Percentiles rank a stretch among this genome's conserved stretches.
phyloP scores from a whole-genome alignment of 2,329 filamentous ascomycete genomes.

The Metarhizium guizhouense region DNA sequence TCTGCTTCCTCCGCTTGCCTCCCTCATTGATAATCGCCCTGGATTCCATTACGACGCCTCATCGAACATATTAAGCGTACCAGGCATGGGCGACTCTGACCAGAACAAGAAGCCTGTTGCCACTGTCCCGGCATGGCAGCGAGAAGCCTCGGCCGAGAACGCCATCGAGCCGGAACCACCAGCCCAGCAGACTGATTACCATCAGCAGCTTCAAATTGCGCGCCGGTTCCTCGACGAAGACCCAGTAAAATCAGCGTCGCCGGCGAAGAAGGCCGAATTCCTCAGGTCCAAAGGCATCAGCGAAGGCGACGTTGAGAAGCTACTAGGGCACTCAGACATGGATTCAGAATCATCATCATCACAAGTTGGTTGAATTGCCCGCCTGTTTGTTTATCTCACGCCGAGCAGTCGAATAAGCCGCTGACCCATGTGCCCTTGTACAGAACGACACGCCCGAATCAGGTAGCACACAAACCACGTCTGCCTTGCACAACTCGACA shows the following conservation, averaged over 20 bases:
- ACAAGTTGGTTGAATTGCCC: conserved; percentile 10
- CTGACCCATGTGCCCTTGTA: background rate
- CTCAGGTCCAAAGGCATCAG: conserved; percentile 67
- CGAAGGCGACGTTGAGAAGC: conserved; percentile 55
- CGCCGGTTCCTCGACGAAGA: conserved; percentile 68
- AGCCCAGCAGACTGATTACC: conserved; percentile 10
- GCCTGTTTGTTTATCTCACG: conserved; percentile 2
- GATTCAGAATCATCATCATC: conserved; percentile 5
- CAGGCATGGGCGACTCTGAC: conserved; percentile 25
- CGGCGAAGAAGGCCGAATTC: conserved; percentile 67
- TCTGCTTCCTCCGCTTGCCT: background rate
- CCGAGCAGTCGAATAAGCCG: background rate
- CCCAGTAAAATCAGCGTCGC: conserved; percentile 57
- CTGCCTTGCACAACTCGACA: conserved; percentile 13
- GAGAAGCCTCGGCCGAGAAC: conserved; percentile 9
- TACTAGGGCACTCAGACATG: conserved; percentile 38
- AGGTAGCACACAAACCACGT: background rate
- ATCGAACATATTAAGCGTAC: background rate
- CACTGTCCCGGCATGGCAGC: conserved; percentile 25
- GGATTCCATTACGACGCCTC: background rate
- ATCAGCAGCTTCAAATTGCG: conserved; percentile 50
- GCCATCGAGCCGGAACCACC: conserved; percentile 7
- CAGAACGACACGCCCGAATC: background rate
- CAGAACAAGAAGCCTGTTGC: conserved; percentile 13
- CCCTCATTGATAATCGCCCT: too few species aligned